Base-by-base conservation (phyloP, 163 green algal species). In the Scenedesmus sp. region DNA sequence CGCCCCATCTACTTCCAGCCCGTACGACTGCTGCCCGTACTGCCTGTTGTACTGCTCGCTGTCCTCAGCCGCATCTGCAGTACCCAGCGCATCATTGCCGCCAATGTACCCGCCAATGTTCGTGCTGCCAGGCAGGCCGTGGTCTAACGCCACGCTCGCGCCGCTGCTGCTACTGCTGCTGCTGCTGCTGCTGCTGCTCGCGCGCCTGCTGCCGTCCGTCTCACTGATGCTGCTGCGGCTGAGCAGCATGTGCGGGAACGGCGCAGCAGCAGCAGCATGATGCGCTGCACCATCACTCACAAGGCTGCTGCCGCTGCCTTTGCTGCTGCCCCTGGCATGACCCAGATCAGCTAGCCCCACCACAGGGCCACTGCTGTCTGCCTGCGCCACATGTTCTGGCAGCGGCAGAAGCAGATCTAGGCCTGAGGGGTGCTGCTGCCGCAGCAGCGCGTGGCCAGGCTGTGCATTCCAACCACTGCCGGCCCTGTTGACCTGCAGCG, bases 1-100 rank as follows among this genome's bases (percentile, higher is more conserved):
- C 9, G 87, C 87, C 3, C 87, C 87, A 76, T 91, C 87, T 54
- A 86, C 64, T 62, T 91, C 87, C 55, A 91, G 18, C 9, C 87
- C 87, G 82, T 85, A 85, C 10, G 15, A 9, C n/a, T 52, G 74
- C 74, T 8, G 12, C 18, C 26, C n/a, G 8, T 82, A 18, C 6
- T 56, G 74, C 74, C 26, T 52, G 8, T 82, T 52, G 15, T 86
- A n/a, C 79, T 86, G 79, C 79, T 86, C 52, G 13, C 52, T 26
- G 2, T 60, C 16, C 79, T 60, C 54, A 9, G 79, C 79, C 64
- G 79, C 82, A n/a, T 16, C 82, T 70, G 82, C 82, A 46, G 82
- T 46, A 34, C 73, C 79, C n/a, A 77, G 8, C 10, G 64, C 59
- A 55, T 91, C 87, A 52, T 62, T 46, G 5, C 55, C 73, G 18